phyloP scores from a whole-genome alignment of 805 yeast genomes.

The Yarrowia phangngaensis region DNA sequence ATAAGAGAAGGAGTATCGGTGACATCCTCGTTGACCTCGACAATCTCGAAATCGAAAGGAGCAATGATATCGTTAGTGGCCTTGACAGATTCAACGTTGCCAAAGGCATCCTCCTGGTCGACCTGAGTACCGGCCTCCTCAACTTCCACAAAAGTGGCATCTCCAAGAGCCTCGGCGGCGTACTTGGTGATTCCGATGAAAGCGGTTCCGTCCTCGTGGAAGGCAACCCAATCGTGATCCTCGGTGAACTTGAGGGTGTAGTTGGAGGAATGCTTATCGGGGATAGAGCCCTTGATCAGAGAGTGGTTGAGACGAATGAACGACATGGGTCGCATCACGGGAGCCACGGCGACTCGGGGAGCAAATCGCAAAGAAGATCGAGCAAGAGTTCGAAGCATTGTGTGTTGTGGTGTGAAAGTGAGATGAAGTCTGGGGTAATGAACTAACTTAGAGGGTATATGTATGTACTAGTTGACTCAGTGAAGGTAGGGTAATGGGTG shows the following conservation, averaged over 20 bases:
- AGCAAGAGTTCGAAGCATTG: conserved; percentile 26
- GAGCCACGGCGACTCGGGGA: conserved; percentile 25
- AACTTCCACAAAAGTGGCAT: conserved; percentile 88
- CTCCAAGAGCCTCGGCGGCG: conserved; percentile 96
- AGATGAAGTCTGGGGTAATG: conserved; percentile 12
- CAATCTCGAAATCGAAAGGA: conserved; percentile 74
- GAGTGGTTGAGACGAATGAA: conserved; percentile 36
- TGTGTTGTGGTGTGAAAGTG: conserved; percentile 2
- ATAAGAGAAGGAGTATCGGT: conserved; percentile 71
- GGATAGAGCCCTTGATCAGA: conserved; percentile 35
- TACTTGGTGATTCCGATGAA: conserved; percentile 89
- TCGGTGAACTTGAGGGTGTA: conserved; percentile 48
- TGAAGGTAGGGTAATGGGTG: conserved; percentile 25
- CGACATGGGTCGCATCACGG: conserved; percentile 13
- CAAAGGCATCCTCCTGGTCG: conserved; percentile 75
- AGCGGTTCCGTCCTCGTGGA: conserved; percentile 75
- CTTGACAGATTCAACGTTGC: conserved; percentile 92
- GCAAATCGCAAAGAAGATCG: conserved; percentile 25
- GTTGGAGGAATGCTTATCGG: conserved; percentile 34
- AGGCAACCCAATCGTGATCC: conserved; percentile 95
- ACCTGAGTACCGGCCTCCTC: conserved; percentile 66
- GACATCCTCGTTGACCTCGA: conserved; percentile 65
- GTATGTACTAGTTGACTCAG: conserved; percentile 25
- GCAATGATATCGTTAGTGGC: conserved; percentile 89
- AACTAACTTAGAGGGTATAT: conserved; percentile 6